Base-by-base conservation (phyloP, 1,284 basidiomycete species). In the Puccinia coronata region DNA sequence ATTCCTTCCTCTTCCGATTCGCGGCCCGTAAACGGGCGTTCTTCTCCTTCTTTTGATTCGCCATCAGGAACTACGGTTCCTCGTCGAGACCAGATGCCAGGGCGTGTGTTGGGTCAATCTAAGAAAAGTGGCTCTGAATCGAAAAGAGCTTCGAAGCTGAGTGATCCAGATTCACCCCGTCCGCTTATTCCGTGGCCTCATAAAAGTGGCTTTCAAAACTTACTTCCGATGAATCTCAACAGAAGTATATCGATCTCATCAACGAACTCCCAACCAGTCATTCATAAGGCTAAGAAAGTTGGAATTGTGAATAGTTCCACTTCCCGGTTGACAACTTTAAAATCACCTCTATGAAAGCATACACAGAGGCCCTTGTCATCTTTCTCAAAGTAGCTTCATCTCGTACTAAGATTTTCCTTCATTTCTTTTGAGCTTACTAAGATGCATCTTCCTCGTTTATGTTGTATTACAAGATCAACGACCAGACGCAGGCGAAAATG, bases 261-360 rank as follows among this genome's bases (percentile, higher is more conserved):
- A 16, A 8, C 43, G 9, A 53, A 6, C 20, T 53, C 51, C n/a
- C 61, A 65, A 65, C 2, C 61, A 65, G 61, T 65, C 61, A 65
- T 65, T 11, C 61, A 41, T 18, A 65, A 65, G 36, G 39, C 61
- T 9, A 43, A 65, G 43, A 65, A 41, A 65, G 61, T 65, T n/a
- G 61, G 31, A n/a, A 65, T 65, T 16, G 0, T 41, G 8, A 65
- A 65, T 28, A 65, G 43, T 65, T 65, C 61, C 25, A 65, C 61
- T 65, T 65, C 61, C 20, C 39, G 61, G 18, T 39, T 65, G 6
- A 65, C 61, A n/a, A 65, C 36, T n/a, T 41, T 65, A n/a, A 39
- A 25, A 34, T 2, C 4, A 20, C 36, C 61, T 23, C 6, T n/a
- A 41, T 65, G 9, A 65, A 41, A 63, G 31, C 20, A 25, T 65